Percentiles rank a stretch among this genome's conserved stretches.
phyloP scores from a whole-genome alignment of 1,139 yeast species.

The Lodderomyces orthopsilosis region DNA sequence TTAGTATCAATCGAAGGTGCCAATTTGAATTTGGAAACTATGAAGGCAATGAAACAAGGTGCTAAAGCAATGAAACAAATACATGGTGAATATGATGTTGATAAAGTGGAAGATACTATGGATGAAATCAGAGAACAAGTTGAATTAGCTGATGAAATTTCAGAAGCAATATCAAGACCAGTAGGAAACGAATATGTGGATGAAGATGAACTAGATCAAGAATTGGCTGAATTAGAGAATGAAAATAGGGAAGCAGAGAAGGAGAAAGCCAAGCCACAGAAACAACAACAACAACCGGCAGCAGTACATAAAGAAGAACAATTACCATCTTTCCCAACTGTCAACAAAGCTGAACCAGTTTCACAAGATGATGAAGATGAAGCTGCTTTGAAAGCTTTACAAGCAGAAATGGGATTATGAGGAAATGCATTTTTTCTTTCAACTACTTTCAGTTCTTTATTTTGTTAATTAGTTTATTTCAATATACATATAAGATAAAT shows the following conservation, averaged over 20 bases:
- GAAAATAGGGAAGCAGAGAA: conserved; percentile 57
- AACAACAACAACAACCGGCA: conserved; percentile 11
- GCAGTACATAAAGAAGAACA: conserved; percentile 15
- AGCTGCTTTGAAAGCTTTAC: conserved; percentile 83
- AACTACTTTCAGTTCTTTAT: not conserved
- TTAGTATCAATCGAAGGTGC: conserved; percentile 90
- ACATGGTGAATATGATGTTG: conserved; percentile 92
- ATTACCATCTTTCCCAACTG: conserved; percentile 51
- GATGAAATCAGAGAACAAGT: conserved; percentile 97
- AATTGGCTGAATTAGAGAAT: conserved; percentile 82
- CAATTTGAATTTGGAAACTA: conserved; percentile 91
- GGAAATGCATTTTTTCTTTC: not conserved
- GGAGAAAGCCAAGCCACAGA: conserved; percentile 16
- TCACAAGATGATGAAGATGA: conserved; percentile 82
- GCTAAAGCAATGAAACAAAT: conserved; percentile 95
- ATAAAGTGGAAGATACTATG: conserved; percentile 98
- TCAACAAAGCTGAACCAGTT: conserved; percentile 36
- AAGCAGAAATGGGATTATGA: conserved; percentile 91
- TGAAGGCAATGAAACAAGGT: conserved; percentile 98
- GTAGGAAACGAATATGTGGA: conserved; percentile 73
- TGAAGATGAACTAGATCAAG: conserved; percentile 87
- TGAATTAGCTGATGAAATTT: conserved; percentile 89
- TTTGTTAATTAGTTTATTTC: not conserved
- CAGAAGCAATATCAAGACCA: conserved; percentile 94
- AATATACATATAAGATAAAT: no score